Evolutionary conservation across 116 monocot species (phyloP).

Genomic region (Dioscorea cayenensis): DNA sequence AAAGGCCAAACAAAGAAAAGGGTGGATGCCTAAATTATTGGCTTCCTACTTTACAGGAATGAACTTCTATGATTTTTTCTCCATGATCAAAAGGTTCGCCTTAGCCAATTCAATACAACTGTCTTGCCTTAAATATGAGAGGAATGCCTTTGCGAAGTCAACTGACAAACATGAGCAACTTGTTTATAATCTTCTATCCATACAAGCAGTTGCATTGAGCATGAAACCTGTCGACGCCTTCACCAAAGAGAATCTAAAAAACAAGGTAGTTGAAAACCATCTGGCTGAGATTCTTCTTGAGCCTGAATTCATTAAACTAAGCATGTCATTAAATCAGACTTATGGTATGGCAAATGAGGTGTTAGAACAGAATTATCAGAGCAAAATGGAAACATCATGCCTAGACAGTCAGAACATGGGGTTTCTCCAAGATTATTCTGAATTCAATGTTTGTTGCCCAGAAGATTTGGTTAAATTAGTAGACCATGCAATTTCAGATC

Average conservation of each 20-base stretch:
- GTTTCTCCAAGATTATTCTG: background rate
- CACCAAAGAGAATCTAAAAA: conserved; percentile 37
- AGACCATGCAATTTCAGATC: background rate
- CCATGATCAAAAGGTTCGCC: conserved; percentile 56
- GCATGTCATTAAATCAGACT: conserved; percentile 21
- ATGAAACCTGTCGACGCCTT: conserved; percentile 74
- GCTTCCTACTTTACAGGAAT: conserved; percentile 44
- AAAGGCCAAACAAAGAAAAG: background rate
- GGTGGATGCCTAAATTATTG: background rate
- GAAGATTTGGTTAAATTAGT: conserved; percentile 5
- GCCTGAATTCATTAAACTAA: conserved; percentile 38
- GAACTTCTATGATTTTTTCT: conserved; percentile 90
- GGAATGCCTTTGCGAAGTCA: background rate
- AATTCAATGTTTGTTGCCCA: background rate
- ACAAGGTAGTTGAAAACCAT: conserved; percentile 26
- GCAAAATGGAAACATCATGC: background rate
- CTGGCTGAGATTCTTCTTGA: conserved; percentile 38
- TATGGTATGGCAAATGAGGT: conserved; percentile 9
- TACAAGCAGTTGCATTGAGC: conserved; percentile 45
- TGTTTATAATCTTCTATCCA: conserved; percentile 43
- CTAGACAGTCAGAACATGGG: background rate
- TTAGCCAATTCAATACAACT: conserved; percentile 55
- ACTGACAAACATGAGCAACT: conserved; percentile 21
- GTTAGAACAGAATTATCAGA: background rate
- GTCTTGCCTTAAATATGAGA: conserved; percentile 23